Conservation (phyloP, 202 grass and related monocot genomes). For the Carex sylvatica region DNA sequence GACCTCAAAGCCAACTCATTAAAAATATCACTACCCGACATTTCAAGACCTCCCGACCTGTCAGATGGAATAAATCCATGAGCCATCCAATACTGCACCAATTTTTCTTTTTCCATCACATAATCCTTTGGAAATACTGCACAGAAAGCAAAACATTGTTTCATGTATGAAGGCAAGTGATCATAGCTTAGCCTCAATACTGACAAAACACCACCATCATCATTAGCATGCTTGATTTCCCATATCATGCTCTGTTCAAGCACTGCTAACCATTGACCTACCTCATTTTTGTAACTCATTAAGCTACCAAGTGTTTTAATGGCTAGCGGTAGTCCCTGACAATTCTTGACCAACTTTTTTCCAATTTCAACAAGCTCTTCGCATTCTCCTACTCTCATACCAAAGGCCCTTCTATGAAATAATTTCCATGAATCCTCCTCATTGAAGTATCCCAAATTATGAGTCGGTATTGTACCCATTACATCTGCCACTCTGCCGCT, state of each 20-base stretch:
- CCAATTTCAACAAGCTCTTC: slow-evolving; percentile 2
- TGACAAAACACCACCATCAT: not conserved
- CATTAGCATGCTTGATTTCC: not conserved
- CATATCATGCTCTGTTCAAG: not conserved
- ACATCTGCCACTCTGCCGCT: not conserved
- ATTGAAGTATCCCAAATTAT: not conserved
- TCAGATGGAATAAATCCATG: slow-evolving; percentile 26
- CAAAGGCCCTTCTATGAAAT: slow-evolving; percentile 29
- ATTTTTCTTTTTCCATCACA: slow-evolving; percentile 27
- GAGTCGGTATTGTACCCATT: not conserved
- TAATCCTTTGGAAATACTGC: slow-evolving; percentile 34
- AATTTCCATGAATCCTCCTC: slow-evolving; percentile 18
- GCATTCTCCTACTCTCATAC: not conserved
- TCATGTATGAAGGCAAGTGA: slow-evolving; percentile 22
- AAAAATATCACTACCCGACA: not conserved
- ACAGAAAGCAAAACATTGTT: slow-evolving; percentile 44
- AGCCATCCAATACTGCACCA: slow-evolving; percentile 42
- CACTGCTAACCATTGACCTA: not conserved
- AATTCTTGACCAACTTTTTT: not conserved
- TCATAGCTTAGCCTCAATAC: slow-evolving; percentile 37
- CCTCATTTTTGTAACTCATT: slow-evolving; percentile 23
- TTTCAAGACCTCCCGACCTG: not conserved
- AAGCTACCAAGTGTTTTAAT: slow-evolving; percentile 17
- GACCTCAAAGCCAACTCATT: slow-evolving; percentile 28
- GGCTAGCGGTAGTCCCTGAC: not conserved